phyloP scores from a whole-genome alignment of 176 grass and related monocot species.

The Carex kokanica region DNA sequence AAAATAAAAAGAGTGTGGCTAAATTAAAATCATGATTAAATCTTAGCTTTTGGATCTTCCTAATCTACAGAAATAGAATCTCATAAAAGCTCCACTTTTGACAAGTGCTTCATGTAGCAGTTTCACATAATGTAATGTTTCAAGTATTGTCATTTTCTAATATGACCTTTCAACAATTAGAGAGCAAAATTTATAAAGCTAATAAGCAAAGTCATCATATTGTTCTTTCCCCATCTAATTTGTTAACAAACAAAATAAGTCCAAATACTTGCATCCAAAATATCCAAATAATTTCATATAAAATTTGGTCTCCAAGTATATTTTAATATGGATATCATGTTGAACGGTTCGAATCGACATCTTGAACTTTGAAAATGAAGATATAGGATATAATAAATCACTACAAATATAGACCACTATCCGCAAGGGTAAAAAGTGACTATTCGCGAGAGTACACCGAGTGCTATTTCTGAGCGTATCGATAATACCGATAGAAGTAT shows the following conservation, averaged over 20 bases:
- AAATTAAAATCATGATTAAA: not conserved
- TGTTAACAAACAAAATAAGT: not conserved
- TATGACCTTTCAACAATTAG: not conserved
- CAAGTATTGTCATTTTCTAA: constrained; percentile 5
- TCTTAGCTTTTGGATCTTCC: constrained; percentile 8
- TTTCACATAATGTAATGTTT: not conserved
- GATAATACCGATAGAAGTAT: too few relatives aligned
- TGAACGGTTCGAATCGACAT: too few relatives aligned
- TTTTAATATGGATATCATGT: too few relatives aligned
- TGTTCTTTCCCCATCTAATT: not conserved
- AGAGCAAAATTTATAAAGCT: not conserved
- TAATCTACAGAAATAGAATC: not conserved
- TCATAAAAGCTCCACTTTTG: not conserved
- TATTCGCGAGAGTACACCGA: too few relatives aligned
- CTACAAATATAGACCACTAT: too few relatives aligned
- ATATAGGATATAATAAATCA: too few relatives aligned
- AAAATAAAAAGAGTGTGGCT: not conserved
- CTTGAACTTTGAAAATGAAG: too few relatives aligned
- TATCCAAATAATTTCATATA: not conserved
- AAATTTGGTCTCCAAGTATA: too few relatives aligned
- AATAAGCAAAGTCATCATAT: not conserved
- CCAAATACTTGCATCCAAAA: not conserved
- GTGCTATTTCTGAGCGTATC: too few relatives aligned
- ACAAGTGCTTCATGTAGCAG: not conserved
- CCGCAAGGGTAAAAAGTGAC: too few relatives aligned